These are phyloP conservation scores for Globisporangium iwayamae DNA, from an alignment of 352 stramenopile genomes.

Conservation along the genomic window DNA sequence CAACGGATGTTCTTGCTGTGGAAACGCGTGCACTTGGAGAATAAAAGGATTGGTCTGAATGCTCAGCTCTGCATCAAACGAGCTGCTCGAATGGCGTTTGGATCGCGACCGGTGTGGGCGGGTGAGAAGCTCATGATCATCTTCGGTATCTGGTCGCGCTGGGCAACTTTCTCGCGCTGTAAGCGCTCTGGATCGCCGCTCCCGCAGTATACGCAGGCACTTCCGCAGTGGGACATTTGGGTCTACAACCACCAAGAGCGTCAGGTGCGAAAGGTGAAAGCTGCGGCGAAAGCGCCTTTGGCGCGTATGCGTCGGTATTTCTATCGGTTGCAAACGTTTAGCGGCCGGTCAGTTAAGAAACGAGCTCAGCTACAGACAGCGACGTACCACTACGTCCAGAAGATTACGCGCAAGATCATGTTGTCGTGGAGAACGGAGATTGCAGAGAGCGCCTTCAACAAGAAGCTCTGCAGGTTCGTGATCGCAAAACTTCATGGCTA, in stretches of 20 bases:
- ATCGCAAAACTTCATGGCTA: conserved; percentile 31
- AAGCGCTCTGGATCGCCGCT: conserved; percentile 44
- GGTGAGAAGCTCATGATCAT: conserved; percentile 56
- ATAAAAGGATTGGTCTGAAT: conserved; percentile 50
- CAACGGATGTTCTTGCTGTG: conserved; percentile 64
- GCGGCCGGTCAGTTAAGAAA: conserved; percentile 15
- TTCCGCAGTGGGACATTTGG: conserved; percentile 72
- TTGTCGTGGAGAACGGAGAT: conserved; percentile 50
- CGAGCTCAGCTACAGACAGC: conserved; percentile 20
- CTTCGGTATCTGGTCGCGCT: conserved; percentile 71
- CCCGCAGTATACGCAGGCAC: conserved; percentile 34
- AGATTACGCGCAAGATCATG: conserved; percentile 15
- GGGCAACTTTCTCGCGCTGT: conserved; percentile 48
- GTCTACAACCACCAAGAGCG: conserved; percentile 75
- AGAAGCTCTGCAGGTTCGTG: conserved; percentile 36
- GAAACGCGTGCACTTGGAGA: conserved; percentile 46
- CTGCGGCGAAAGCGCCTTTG: conserved; percentile 41
- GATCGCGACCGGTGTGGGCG: conserved; percentile 46
- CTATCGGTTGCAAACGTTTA: conserved; percentile 27
- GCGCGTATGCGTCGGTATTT: conserved; percentile 52
- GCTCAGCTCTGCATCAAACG: conserved; percentile 75
- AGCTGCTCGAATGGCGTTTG: conserved; percentile 56
- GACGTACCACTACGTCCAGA: conserved; percentile 15
- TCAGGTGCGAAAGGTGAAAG: conserved; percentile 70
- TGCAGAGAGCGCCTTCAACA: conserved; percentile 32